Percentiles rank a stretch among this genome's conserved stretches.
Evolutionary conservation across 305 asterid species (phyloP).

Genomic region (Fraxinus sp.): DNA sequence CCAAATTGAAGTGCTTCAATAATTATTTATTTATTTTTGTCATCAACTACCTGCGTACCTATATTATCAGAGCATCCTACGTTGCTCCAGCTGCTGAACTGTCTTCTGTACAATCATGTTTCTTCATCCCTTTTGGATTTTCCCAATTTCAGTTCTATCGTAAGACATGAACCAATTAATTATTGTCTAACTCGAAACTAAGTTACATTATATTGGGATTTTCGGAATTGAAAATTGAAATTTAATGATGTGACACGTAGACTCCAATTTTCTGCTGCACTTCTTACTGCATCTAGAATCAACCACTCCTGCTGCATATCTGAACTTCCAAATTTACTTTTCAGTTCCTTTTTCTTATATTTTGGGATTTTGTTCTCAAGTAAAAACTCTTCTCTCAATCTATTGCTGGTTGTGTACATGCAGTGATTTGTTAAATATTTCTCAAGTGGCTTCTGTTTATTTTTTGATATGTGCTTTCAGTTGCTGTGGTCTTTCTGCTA

Average conservation of each 20-base stretch:
- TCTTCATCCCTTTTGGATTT: not conserved
- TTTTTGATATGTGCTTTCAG: constrained; percentile 35
- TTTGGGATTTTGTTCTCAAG: not conserved
- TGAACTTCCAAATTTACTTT: not conserved
- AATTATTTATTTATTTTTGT: not conserved
- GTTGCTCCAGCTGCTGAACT: not conserved
- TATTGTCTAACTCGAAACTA: not conserved
- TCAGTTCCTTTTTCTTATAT: not conserved
- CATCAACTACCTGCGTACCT: not conserved
- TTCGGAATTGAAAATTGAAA: not conserved
- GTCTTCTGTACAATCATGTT: not conserved
- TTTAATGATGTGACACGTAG: not conserved
- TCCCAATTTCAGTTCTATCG: not conserved
- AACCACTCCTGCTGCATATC: not conserved
- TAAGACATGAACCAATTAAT: not conserved
- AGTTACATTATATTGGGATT: not conserved
- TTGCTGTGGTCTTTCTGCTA: constrained; percentile 87
- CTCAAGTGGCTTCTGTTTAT: constrained; percentile 15
- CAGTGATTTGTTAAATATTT: not conserved
- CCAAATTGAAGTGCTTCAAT: not conserved
- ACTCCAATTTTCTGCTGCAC: not conserved
- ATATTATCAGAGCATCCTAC: not conserved
- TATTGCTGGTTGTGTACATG: not conserved
- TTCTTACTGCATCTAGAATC: not conserved
- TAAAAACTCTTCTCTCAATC: not conserved